Conservation (phyloP, 441 rosid genomes). For the Bocquillonia castaneifolia region DNA sequence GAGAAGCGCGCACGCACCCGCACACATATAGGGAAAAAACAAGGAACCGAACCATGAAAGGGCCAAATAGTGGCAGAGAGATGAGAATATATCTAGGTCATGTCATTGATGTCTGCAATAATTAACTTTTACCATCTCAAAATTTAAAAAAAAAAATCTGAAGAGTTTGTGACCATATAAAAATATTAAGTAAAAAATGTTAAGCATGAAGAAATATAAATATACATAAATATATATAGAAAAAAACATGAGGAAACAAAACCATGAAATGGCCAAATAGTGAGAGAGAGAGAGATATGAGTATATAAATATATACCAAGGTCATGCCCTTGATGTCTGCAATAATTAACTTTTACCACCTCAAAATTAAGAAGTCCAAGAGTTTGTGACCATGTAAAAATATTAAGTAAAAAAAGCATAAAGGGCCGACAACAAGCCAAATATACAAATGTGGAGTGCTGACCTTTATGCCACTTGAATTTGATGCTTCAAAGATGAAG, state of each 20-base stretch:
- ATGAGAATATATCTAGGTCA: background rate
- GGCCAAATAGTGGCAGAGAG: background rate
- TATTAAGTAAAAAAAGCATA: background rate
- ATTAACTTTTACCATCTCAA: background rate
- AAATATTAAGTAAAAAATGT: background rate
- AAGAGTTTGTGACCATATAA: background rate
- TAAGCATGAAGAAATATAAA: background rate
- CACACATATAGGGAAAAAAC: too few species aligned
- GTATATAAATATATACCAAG: too few species aligned
- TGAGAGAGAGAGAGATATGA: background rate
- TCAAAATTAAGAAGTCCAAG: slow-evolving; percentile 2
- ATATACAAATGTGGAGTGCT: slow-evolving; percentile 14
- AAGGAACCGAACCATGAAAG: background rate
- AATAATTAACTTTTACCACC: background rate
- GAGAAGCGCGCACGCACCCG: too few species aligned
- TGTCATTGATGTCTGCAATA: background rate
- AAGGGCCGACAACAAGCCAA: background rate
- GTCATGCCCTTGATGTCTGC: background rate
- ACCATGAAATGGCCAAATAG: background rate
- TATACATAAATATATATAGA: background rate
- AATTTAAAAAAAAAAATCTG: slow-evolving; percentile 1
- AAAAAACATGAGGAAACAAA: background rate
- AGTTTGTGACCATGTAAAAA: background rate
- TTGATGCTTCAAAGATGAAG: slow-evolving; percentile 82
- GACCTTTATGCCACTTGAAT: slow-evolving; percentile 92